These are phyloP conservation scores for Lasiodiplodia theobromae DNA, from an alignment of 2,329 filamentous ascomycete genomes.

Conservation along the genomic window DNA sequence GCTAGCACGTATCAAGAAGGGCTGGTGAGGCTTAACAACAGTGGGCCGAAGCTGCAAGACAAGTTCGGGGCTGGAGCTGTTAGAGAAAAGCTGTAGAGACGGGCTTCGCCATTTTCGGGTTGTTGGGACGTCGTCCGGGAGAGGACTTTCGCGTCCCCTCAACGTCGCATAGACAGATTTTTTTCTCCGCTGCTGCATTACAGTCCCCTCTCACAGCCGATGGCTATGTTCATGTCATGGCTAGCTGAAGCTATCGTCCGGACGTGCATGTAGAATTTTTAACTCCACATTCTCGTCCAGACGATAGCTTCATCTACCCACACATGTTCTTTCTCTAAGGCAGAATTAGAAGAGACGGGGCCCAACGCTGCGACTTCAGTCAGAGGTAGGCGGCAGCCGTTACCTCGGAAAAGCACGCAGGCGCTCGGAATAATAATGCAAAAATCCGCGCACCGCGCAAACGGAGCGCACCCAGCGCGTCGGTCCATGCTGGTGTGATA, in stretches of 20 bases:
- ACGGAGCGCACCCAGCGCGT: conserved; percentile 14
- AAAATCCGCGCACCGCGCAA: conserved; percentile 5
- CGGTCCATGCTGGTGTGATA: conserved; percentile 24
- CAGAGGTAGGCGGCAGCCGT: background rate
- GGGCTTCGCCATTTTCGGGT: background rate
- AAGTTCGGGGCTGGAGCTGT: background rate
- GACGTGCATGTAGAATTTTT: too few relatives aligned
- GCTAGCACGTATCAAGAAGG: conserved; percentile 46
- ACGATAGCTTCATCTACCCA: too few relatives aligned
- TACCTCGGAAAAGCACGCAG: conserved; percentile 15
- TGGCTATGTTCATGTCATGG: too few relatives aligned
- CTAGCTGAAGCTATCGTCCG: too few relatives aligned
- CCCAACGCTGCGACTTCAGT: background rate
- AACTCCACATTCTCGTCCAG: too few relatives aligned
- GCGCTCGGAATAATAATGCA: conserved; percentile 2
- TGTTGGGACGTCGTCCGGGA: conserved; percentile 1
- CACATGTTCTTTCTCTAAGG: too few relatives aligned
- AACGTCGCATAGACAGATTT: background rate
- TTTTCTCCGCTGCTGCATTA: background rate
- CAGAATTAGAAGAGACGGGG: background rate
- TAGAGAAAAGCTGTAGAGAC: conserved; percentile 15
- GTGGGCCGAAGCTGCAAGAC: background rate
- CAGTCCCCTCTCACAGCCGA: too few relatives aligned
- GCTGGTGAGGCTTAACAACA: conserved; percentile 37
- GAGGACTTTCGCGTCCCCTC: background rate